phyloP scores from a whole-genome alignment of 140 eudicot genomes.

The Flaveria floridana region DNA sequence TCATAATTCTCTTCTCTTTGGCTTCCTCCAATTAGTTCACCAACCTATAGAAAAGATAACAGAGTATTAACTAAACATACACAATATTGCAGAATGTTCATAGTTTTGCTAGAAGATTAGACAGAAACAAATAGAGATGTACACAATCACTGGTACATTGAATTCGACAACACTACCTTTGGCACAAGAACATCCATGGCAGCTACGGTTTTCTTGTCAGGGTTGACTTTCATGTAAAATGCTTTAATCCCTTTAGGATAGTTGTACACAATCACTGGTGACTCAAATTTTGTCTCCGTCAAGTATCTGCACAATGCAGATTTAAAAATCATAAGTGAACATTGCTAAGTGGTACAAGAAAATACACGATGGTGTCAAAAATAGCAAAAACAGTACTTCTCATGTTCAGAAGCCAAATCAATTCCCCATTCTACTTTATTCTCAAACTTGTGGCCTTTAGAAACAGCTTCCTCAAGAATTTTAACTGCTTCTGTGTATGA shows the following conservation, averaged over 20 bases:
- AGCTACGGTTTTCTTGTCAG: slow-evolving; percentile 88
- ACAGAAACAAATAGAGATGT: background rate
- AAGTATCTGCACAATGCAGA: slow-evolving; percentile 48
- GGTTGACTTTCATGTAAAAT: slow-evolving; percentile 85
- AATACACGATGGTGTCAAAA: background rate
- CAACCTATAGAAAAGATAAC: slow-evolving; percentile 53
- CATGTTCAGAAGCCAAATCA: slow-evolving; percentile 94
- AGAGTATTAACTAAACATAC: background rate
- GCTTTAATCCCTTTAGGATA: slow-evolving; percentile 95
- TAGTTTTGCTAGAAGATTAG: background rate
- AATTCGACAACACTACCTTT: slow-evolving; percentile 42
- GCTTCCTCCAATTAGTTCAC: slow-evolving; percentile 92
- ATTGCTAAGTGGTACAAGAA: no score
- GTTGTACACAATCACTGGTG: slow-evolving; percentile 92
- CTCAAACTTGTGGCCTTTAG: slow-evolving; percentile 64
- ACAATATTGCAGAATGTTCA: background rate
- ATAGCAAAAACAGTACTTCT: slow-evolving; percentile 41
- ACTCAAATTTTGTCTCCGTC: slow-evolving; percentile 68
- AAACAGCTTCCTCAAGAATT: slow-evolving; percentile 64
- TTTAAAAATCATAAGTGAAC: no score
- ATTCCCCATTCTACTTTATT: slow-evolving; percentile 94
- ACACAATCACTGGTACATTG: background rate
- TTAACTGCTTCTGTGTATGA: slow-evolving; percentile 79
- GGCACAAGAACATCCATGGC: slow-evolving; percentile 99
- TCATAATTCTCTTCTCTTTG: slow-evolving; percentile 92